Evolutionary conservation across 371 early-diverging fungal genomes (phyloP).

Genomic region (Synchytrium microbalum): DNA sequence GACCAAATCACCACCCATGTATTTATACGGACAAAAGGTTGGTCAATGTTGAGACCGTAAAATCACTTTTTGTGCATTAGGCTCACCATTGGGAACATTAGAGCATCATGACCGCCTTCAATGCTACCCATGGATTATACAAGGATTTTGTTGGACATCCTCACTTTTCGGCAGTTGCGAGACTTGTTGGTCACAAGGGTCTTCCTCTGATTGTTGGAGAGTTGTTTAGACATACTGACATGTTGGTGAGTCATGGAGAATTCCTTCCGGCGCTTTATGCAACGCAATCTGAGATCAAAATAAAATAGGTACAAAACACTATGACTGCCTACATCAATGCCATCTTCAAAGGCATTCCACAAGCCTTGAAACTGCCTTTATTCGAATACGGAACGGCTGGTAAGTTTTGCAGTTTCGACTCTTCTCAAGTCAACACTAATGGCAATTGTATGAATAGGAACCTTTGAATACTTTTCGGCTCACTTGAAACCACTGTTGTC

Average conservation of each 20-base stretch:
- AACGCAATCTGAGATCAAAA: background rate
- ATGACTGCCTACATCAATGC: constrained; percentile 31
- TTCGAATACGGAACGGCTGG: constrained; percentile 37
- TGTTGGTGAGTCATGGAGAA: constrained; percentile 15
- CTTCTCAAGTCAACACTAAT: background rate
- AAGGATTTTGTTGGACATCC: constrained; percentile 27
- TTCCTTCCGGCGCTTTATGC: background rate
- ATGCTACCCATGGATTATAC: constrained; percentile 20
- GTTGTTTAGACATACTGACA: constrained; percentile 22
- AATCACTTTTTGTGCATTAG: no score
- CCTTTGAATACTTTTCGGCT: constrained; percentile 21
- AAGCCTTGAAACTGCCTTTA: constrained; percentile 28
- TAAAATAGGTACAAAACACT: constrained; percentile 18
- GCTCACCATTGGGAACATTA: no score
- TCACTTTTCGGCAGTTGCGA: constrained; percentile 23
- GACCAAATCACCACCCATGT: constrained; percentile 27
- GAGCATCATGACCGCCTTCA: constrained; percentile 25
- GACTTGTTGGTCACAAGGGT: constrained; percentile 20
- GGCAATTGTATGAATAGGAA: constrained; percentile 4
- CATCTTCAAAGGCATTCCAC: constrained; percentile 33
- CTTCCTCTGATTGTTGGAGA: constrained; percentile 24
- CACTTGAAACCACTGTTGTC: constrained; percentile 25
- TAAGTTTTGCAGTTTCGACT: constrained; percentile 6
- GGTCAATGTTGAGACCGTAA: background rate
- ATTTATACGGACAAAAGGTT: constrained; percentile 35